Conservation (phyloP, 768 basidiomycete genomes). For the Russula sp. region DNA sequence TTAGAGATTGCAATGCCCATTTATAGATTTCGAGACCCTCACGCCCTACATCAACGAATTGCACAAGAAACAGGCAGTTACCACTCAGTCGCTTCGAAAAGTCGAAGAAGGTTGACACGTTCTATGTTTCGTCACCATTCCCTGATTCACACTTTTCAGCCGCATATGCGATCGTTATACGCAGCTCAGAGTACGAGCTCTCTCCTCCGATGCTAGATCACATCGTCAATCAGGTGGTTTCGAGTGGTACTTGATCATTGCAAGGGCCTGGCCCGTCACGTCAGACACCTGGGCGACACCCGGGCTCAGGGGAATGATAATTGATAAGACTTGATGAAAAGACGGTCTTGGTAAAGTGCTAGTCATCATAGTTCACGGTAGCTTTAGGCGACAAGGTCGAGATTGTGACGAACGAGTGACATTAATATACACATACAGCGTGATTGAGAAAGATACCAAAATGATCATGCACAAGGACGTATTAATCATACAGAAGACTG, state of each 20-base stretch:
- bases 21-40: conserved; percentile 69
- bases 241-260: conserved; percentile 1
- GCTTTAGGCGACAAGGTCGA: background rate
- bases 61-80: conserved; percentile 82
- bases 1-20: background rate
- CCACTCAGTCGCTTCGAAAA: conserved; percentile 82
- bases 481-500: background rate
- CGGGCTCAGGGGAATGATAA: background rate
- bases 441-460: background rate
- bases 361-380: background rate
- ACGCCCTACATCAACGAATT: conserved; percentile 65
- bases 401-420: background rate
- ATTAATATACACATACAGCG: background rate
- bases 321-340: background rate
- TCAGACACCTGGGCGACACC: background rate
- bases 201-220: conserved; percentile 63
- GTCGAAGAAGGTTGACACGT: conserved; percentile 76
- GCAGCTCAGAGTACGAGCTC: conserved; percentile 67
- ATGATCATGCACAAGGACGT: background rate
- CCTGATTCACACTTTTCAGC: conserved; percentile 36
- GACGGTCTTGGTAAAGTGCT: background rate
- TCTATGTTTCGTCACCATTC: background rate
- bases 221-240: conserved; percentile 41
- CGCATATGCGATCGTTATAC: conserved; percentile 63
- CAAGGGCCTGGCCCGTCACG: conserved; percentile 2